These are phyloP conservation scores for Bolboschoenus planiculmis DNA, from an alignment of 176 grass and related monocot genomes.

Conservation along the genomic window DNA sequence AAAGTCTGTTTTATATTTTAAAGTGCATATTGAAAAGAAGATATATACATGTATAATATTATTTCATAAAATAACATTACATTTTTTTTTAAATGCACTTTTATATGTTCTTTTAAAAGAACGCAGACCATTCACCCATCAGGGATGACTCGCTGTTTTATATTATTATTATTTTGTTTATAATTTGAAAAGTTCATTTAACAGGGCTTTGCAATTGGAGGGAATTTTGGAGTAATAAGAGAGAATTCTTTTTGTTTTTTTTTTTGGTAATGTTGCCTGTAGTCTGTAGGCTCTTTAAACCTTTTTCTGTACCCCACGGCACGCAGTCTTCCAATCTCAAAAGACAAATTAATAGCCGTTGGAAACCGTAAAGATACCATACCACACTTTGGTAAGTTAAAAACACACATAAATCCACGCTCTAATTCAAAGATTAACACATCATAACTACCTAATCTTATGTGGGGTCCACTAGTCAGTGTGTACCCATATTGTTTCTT, in stretches of 20 bases:
- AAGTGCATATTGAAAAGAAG: too few relatives aligned
- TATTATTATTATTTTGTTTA: too few relatives aligned
- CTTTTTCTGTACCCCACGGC: conserved; percentile 21
- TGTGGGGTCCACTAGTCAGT: neutral
- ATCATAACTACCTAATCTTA: neutral
- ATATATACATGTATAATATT: too few relatives aligned
- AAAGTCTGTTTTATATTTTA: too few relatives aligned
- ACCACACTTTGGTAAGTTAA: conserved; percentile 6
- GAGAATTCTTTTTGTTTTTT: neutral
- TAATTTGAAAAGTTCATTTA: neutral
- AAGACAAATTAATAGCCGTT: conserved; percentile 26
- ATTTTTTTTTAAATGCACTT: too few relatives aligned
- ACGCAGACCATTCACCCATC: too few relatives aligned
- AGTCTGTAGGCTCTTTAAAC: neutral
- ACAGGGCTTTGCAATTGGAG: neutral
- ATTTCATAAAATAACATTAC: too few relatives aligned
- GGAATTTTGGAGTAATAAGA: neutral
- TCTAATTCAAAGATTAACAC: neutral
- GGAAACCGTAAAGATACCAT: conserved; percentile 12
- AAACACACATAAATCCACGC: neutral
- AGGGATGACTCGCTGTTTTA: too few relatives aligned
- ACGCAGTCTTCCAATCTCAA: conserved; percentile 4
- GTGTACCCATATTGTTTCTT: neutral
- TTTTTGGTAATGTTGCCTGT: neutral
- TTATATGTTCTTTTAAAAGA: too few relatives aligned